Conservation (phyloP, 148 eudicot species). For the Spergularia marina region DNA sequence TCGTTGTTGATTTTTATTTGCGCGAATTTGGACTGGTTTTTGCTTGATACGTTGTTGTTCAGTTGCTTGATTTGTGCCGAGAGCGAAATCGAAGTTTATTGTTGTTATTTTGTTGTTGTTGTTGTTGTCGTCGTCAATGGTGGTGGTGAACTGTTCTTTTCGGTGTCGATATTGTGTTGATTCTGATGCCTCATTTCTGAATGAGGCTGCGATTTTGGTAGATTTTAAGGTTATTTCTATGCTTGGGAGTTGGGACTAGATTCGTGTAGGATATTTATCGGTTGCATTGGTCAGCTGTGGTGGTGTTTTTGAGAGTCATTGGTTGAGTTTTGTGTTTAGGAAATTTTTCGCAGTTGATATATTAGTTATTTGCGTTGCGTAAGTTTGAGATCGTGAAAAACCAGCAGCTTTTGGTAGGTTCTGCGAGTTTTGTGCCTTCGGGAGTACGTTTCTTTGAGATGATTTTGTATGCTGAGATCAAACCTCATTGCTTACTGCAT, state of each 20-base stretch:
- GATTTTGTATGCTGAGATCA: no score
- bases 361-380: no score
- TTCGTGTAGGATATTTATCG: not conserved
- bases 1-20: not conserved
- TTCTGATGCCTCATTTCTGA: not conserved
- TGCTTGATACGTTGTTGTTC: not conserved
- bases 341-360: no score
- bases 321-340: no score
- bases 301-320: not conserved
- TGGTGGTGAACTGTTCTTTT: not conserved
- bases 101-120: not conserved
- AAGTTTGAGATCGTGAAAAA: no score
- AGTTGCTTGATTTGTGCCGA: conserved; percentile 1
- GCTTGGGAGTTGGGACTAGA: not conserved
- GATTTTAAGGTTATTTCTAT: not conserved
- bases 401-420: no score
- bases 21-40: not conserved
- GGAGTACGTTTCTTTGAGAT: no score
- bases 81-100: not conserved
- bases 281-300: not conserved
- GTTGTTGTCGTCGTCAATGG: not conserved
- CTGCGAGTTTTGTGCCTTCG: no score
- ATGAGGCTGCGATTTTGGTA: not conserved
- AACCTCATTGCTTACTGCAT: no score
- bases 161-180: not conserved